Evolutionary conservation across 257 asterid genomes (phyloP), one percentile per base, ranked within the genome.

Genomic region (Lantana camara): DNA sequence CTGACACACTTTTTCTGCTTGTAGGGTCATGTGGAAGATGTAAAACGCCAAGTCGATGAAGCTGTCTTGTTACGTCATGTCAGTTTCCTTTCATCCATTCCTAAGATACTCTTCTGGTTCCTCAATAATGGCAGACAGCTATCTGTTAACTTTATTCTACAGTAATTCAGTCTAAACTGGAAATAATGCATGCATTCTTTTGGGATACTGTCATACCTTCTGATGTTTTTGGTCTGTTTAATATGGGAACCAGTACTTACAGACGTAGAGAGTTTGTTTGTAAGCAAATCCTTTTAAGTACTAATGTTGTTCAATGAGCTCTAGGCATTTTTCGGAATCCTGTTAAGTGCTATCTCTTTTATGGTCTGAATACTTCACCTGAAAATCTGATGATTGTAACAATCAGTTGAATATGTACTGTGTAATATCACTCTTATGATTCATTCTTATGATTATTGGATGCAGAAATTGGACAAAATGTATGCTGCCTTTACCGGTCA

Each of bases 21-120:
- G 71, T 71, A 94, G 99, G 97, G 97, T 68, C 95, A 88, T 38
- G 96, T 88, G 80, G 95, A 85, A 72, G 96, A 88, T 66, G 96
- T 83, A 69, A 77, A 89, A 67, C 95, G 96, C 71, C 95, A 90
- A 84, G 96, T 90, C 41, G 80, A 90, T 66, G 99, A 94, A 86
- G 97, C 96, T 29, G 93, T 88, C 74, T 95, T 79, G 61, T 74
- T 88, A 63, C 97, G 99, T 54, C 95, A 90, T 79, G 99, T 90
- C 22, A 84, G 97, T 73, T 64, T 30, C 69, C 67, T 41, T 73
- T 67, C 55, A 2, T 29, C 48, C 51, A 4, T 62, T 48, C 27
- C 29, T 41, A 15, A 40, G 20, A 14, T 46, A 10, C 51, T 20
- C 20, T 9, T 20, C 68, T 59, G 47, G 40, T 24, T 38, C 44